Evolutionary conservation across 352 stramenopile species (phyloP), one percentile per base, ranked within the genome.

Genomic region (Peronospora farinosa): DNA sequence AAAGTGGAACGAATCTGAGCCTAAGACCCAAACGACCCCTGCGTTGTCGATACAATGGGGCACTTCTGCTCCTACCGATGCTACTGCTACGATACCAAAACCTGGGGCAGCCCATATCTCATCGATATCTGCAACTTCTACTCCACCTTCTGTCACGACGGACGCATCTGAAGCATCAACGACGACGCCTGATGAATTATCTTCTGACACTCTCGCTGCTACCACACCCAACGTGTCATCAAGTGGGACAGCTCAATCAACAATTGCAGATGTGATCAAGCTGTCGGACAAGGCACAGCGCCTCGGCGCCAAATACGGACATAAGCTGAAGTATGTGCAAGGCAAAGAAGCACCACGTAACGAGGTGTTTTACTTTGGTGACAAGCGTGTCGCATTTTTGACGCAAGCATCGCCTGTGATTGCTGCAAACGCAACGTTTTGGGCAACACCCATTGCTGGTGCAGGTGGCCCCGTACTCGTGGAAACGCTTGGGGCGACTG

Each of bases 311-410:
- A 78, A 73, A 37, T 84, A 89, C 46, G 76, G 76, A 0, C 73
- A 92, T 64, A 92, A 90, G 57, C 57, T 92, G 35, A 88, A 90
- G 49, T 92, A 88, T 51, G 59, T 92, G 16, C 80, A 84, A 31
- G 81, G 78, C 11, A 76, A 72, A 47, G 60, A 79, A 51, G 54
- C 67, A 12, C 54, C 67, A 10, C 81, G 81, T n/a, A 81, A 74
- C 44, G 65, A 82, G 15, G 42, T 74, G 21, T 78, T 85, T 41
- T 39, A 72, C 47, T 64, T 88, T 58, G 66, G 64, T 28, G 72
- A 87, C 60, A 65, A 63, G 46, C 48, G 58, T 7, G 56, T 74
- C 3, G 54, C 64, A 2, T 72, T 65, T 31, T 73, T 71, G 21
- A 72, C 62, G 27, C 65, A 67, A 32, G 68, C 60, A 2, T 79